Evolutionary conservation across 2,329 filamentous ascomycete species (phyloP).

Genomic region (Metarhizium sp.): DNA sequence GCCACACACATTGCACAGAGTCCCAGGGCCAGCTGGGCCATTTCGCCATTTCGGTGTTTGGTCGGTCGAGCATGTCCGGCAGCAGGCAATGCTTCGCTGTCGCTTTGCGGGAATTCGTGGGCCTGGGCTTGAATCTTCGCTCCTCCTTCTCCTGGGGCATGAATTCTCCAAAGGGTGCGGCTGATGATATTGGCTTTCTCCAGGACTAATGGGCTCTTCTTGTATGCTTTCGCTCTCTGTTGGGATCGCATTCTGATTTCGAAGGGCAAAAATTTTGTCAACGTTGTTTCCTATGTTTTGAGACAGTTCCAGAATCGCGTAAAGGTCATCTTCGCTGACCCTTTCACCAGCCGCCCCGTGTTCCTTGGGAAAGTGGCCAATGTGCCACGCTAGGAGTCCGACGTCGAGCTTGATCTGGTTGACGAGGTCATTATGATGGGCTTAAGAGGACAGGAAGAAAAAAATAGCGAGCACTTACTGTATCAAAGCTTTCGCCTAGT

Average conservation of each 20-base stretch:
- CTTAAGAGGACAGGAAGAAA: background rate
- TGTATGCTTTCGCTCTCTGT: constrained; percentile 1
- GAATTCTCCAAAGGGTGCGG: background rate
- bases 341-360: background rate
- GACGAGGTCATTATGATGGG: background rate
- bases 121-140: background rate
- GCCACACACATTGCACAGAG: constrained; percentile 65
- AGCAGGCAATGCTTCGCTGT: constrained; percentile 18
- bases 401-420: constrained; percentile 8
- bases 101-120: background rate
- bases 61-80: constrained; percentile 50
- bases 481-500: constrained; percentile 8
- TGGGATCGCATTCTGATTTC: constrained; percentile 1
- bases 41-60: constrained; percentile 70
- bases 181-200: background rate
- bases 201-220: background rate
- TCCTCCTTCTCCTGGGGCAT: background rate
- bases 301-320: constrained; percentile 7
- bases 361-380: constrained; percentile 6
- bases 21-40: constrained; percentile 63
- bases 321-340: constrained; percentile 8
- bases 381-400: constrained; percentile 6
- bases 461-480: constrained; percentile 1
- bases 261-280: constrained; percentile 6
- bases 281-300: constrained; percentile 8